phyloP scores from a whole-genome alignment of 2,329 filamentous ascomycete genomes.

The Fusarium redolens region DNA sequence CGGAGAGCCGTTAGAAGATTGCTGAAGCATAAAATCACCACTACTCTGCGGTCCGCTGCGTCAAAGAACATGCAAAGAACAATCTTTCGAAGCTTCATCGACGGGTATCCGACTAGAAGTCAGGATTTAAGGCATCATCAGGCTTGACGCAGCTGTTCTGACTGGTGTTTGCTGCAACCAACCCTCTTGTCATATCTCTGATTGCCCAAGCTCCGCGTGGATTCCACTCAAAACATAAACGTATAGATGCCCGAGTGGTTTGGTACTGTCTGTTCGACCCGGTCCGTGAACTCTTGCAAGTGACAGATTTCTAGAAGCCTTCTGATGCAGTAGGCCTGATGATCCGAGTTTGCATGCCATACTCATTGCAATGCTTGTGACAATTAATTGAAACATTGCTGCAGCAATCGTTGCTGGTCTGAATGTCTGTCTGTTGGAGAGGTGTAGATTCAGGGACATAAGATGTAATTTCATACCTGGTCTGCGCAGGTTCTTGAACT shows the following conservation, averaged over 20 bases:
- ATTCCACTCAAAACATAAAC: slow-evolving; percentile 28
- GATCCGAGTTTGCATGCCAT: slow-evolving; percentile 31
- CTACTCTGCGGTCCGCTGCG: slow-evolving; percentile 32
- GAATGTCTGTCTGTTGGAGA: slow-evolving; percentile 4
- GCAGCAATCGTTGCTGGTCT: slow-evolving; percentile 16
- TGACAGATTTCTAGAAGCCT: slow-evolving; percentile 42
- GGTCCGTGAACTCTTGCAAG: slow-evolving; percentile 26
- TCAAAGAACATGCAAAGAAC: slow-evolving; percentile 35
- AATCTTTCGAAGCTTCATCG: slow-evolving; percentile 39
- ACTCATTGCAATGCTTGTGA: slow-evolving; percentile 17
- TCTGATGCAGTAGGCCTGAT: slow-evolving; percentile 31
- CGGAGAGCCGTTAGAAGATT: slow-evolving; percentile 26
- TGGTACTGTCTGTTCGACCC: slow-evolving; percentile 29
- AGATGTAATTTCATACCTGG: slow-evolving; percentile 14
- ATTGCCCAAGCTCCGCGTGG: slow-evolving; percentile 38
- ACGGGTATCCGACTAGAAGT: slow-evolving; percentile 27
- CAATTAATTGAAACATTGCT: slow-evolving; percentile 11
- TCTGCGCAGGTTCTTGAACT: not conserved
- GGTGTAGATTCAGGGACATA: slow-evolving; percentile 15
- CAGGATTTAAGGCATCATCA: slow-evolving; percentile 25
- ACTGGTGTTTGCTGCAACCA: slow-evolving; percentile 28
- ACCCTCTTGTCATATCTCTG: slow-evolving; percentile 33
- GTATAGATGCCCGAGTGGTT: slow-evolving; percentile 9
- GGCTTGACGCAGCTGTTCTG: slow-evolving; percentile 22
- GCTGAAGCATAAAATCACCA: slow-evolving; percentile 36